Evolutionary conservation across 2,329 filamentous ascomycete genomes (phyloP), one percentile per base, ranked within the genome.

Genomic region (Hypoxylon sp.): DNA sequence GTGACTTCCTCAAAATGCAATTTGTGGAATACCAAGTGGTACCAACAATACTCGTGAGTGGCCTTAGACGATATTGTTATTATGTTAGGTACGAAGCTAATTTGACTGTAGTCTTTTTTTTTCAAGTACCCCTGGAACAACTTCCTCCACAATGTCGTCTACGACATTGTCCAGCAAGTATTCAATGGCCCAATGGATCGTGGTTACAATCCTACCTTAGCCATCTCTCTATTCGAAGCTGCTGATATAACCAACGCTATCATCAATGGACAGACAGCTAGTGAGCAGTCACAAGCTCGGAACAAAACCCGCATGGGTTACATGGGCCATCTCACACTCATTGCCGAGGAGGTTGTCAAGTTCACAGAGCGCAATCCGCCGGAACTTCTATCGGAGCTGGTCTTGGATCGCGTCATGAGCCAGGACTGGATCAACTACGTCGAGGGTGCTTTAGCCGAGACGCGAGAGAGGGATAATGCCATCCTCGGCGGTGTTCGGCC

Each of bases 91-190:
- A n/a, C 21, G 48, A 46, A 55, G 55, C 71, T 74, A 67, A 74
- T 63, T 68, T 67, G 45, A 25, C 29, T 62, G 9, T 70, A 96
- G 93, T 92, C 94, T 61, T 98, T 98, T 83, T 99, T 99, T 81
- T 99, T 99, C 83, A 89, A 91, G 64, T 99, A 98, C 75, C 95
- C 96, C 0, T 99, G 96, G 96, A 99, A 99, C 80, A 99, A 99
- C 78, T 99, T 99, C 76, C 86, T 99, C 46, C 96, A 99, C 81
- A 99, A 99, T 75, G 96, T 99, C 45, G 96, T 99, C 50, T 99
- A 99, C 77, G 96, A 99, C 78, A 94, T 99, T 75, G 93, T 99
- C 45, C 96, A 99, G 78, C 96, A 99, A 82, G 96, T 99, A 0
- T 98, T 99, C 79, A 99, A 99, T 76, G 96, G 96, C 7, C 94